These are phyloP conservation scores for Westerdykella sp. DNA, from an alignment of 2,329 filamentous ascomycete species.

Conservation along the genomic window DNA sequence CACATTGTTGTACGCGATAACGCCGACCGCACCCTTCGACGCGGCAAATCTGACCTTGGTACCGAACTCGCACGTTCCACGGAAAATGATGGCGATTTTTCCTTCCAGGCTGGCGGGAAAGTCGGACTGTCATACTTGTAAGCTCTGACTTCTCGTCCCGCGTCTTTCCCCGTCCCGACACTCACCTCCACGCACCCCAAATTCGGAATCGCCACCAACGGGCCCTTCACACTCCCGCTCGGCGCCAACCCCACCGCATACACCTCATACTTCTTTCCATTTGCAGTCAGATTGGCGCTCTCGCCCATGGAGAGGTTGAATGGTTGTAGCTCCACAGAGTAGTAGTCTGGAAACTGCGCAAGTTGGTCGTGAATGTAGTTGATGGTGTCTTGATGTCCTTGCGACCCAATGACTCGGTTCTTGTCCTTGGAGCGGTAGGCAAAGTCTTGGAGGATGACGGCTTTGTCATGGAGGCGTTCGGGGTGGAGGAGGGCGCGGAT, in stretches of 20 bases:
- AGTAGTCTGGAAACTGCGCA: conserved; percentile 31
- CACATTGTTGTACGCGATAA: conserved; percentile 66
- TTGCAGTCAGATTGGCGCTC: conserved; percentile 24
- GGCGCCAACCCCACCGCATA: conserved; percentile 26
- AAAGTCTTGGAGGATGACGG: conserved; percentile 32
- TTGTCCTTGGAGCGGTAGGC: conserved; percentile 36
- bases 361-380: conserved; percentile 32
- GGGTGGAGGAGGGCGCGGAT: no score
- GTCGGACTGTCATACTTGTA: conserved; percentile 41
- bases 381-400: conserved; percentile 37
- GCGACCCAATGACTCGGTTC: conserved; percentile 38
- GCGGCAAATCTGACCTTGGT: conserved; percentile 60
- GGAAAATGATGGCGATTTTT: conserved; percentile 63
- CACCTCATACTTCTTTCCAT: conserved; percentile 23
- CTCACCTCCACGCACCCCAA: conserved; percentile 31
- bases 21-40: conserved; percentile 55
- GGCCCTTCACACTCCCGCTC: conserved; percentile 24
- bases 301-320: conserved; percentile 19
- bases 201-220: conserved; percentile 29
- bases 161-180: not conserved
- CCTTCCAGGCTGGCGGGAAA: conserved; percentile 55
- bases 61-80: conserved; percentile 66
- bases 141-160: not conserved
- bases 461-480: conserved; percentile 9
- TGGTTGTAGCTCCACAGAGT: conserved; percentile 30